Evolutionary conservation across 192 early-diverging fungal genomes (phyloP), one percentile per base, ranked within the genome.

Genomic region (Coemansia sp.): DNA sequence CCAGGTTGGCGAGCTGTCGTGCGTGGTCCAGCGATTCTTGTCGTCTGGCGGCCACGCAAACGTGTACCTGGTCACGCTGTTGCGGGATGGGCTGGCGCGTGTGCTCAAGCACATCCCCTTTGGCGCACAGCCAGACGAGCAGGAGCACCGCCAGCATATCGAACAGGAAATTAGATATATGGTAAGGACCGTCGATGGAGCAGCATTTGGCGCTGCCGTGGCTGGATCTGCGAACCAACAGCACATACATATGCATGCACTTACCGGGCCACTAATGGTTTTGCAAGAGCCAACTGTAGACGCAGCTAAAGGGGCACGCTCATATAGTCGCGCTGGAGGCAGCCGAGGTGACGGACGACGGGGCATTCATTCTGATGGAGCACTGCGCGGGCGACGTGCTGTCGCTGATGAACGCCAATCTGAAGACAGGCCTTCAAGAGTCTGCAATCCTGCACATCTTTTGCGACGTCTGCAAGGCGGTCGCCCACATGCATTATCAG

Each of bases 361-460:
- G 89, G n/a, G 94, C 81, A 48, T 82, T 89, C 46, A 93, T 98
- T 44, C 79, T 98, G 67, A 95, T 95, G 91, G 95, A 98, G 65
- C 87, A 90, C 68, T 98, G 95, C 71, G 69, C 84, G 18, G 88
- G 92, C 86, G 83, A 64, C 50, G 67, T 63, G 32, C 51, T 80
- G 53, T 88, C 92, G 60, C 85, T 92, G 58, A 88, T 98, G 83
- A 96, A 96, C 73, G 84, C 85, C 48, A 81, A 87, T 32, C 74
- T 95, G 25, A 79, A 85, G 18, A 77, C 81, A 42, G 81, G 90
- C 19, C 77, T 96, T 31, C 87, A 82, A 21, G 94, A 97, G 65
- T 58, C 72, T n/a, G 92, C 94, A 61, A 88, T 98, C 35, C 81
- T 96, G 64, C 85, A 82, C 49, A 97, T 98, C 32, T 98, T 97